phyloP scores from a whole-genome alignment of 208 protist genomes.

The Acanthamoeba healyi region DNA sequence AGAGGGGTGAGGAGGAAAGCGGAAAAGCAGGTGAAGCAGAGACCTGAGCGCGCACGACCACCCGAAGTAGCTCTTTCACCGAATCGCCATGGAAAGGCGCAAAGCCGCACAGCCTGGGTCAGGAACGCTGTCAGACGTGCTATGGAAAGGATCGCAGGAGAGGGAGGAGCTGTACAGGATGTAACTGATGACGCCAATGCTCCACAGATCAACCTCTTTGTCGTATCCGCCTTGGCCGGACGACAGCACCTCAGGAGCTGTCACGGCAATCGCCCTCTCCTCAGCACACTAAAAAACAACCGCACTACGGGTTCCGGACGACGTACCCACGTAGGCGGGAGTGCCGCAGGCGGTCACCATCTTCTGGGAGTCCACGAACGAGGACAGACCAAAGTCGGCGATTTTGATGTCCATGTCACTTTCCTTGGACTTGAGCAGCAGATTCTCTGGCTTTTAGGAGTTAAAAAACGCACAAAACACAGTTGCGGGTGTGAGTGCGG shows the following conservation, averaged over 20 bases:
- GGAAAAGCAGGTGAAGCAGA: conserved; percentile 69
- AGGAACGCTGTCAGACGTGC: no score
- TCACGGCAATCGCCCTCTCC: background rate
- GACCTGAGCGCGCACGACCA: conserved; percentile 80
- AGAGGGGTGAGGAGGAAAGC: conserved; percentile 71
- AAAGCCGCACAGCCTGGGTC: conserved; percentile 83
- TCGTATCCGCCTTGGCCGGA: conserved; percentile 79
- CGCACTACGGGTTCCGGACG: no score
- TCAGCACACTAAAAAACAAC: background rate
- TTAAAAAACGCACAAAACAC: no score
- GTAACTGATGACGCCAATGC: conserved; percentile 88
- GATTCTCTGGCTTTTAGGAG: conserved; percentile 80
- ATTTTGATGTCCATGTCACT: conserved; percentile 84
- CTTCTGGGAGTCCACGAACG: conserved; percentile 82
- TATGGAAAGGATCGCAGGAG: no score
- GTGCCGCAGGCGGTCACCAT: conserved; percentile 87
- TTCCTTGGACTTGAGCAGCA: conserved; percentile 77
- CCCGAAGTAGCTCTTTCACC: conserved; percentile 81
- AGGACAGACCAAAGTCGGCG: conserved; percentile 86
- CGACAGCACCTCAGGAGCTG: conserved; percentile 84
- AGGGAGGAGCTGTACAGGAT: conserved; percentile 79
- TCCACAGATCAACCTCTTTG: conserved; percentile 85
- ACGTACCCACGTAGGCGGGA: conserved; percentile 85
- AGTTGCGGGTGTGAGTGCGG: no score
- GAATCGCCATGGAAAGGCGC: conserved; percentile 84